Conservation (phyloP, 2,329 filamentous ascomycete genomes). For the Ophiostoma perfectum region DNA sequence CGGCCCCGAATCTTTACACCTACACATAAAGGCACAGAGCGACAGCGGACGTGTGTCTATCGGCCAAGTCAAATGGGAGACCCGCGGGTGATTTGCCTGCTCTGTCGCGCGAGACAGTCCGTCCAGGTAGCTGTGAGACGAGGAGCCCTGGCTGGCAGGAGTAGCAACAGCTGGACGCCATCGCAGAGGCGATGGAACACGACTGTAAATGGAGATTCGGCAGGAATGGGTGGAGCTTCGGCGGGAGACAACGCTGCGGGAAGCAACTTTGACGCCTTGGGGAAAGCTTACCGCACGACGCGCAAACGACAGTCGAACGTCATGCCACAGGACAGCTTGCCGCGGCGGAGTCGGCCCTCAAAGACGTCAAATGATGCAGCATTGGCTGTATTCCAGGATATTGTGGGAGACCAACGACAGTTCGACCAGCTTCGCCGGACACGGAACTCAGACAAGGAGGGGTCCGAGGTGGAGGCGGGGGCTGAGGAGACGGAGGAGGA, state of each 20-base stretch:
- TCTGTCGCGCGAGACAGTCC: slow-evolving; percentile 25
- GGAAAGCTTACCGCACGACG: not conserved
- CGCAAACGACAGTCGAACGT: not conserved
- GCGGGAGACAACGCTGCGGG: too few species aligned
- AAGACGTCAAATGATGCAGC: slow-evolving; percentile 20
- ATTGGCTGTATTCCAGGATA: slow-evolving; percentile 27
- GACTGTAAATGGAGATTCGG: not conserved
- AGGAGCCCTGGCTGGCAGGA: not conserved
- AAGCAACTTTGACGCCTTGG: not conserved
- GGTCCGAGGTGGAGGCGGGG: not conserved
- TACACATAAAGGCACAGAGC: not conserved
- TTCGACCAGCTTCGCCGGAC: not conserved
- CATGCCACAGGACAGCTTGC: not conserved
- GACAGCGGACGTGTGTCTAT: not conserved
- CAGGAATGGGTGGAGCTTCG: not conserved
- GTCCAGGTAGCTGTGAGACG: slow-evolving; percentile 12
- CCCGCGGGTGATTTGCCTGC: slow-evolving; percentile 25
- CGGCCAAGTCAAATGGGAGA: slow-evolving; percentile 24
- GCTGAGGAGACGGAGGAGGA: not conserved
- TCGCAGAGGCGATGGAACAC: slow-evolving; percentile 21
- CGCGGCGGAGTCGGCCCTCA: not conserved
- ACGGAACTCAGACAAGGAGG: not conserved
- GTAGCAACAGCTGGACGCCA: not conserved
- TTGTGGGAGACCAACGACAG: slow-evolving; percentile 21
- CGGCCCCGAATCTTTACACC: not conserved